phyloP scores from a whole-genome alignment of 2,329 filamentous ascomycete genomes.

The Colletotrichum liriopes region DNA sequence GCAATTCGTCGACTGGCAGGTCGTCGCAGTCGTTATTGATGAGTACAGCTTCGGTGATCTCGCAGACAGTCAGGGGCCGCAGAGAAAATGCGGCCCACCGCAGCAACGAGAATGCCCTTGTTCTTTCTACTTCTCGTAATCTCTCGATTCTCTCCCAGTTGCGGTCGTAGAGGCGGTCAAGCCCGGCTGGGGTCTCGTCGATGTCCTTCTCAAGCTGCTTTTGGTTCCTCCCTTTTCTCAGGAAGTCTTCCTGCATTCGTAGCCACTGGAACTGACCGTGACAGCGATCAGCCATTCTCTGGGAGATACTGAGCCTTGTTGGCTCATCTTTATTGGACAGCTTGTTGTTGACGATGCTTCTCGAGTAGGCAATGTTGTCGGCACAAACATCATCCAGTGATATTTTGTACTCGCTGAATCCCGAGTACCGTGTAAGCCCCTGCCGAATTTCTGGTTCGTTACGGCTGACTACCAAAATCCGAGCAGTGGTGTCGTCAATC shows the following conservation, averaged over 20 bases:
- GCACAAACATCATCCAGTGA: conserved; percentile 43
- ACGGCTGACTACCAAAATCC: conserved; percentile 49
- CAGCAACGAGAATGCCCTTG: conserved; percentile 49
- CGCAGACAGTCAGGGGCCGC: conserved; percentile 39
- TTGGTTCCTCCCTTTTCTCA: conserved; percentile 48
- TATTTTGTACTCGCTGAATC: conserved; percentile 44
- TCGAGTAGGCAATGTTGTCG: conserved; percentile 47
- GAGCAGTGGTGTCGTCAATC: conserved; percentile 28
- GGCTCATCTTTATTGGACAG: conserved; percentile 47
- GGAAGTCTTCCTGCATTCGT: conserved; percentile 48
- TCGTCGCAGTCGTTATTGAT: conserved; percentile 45
- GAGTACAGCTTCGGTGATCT: conserved; percentile 44
- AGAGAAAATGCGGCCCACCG: conserved; percentile 50
- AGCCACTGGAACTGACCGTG: conserved; percentile 55
- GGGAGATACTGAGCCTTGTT: conserved; percentile 43
- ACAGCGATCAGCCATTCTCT: conserved; percentile 47
- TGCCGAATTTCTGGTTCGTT: conserved; percentile 47
- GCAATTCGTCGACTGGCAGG: conserved; percentile 46
- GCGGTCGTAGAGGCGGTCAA: conserved; percentile 50
- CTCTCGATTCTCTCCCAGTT: conserved; percentile 48
- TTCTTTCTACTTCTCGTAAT: conserved; percentile 34
- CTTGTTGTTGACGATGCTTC: conserved; percentile 49
- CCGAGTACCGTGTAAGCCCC: conserved; percentile 16
- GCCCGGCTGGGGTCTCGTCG: conserved; percentile 45
- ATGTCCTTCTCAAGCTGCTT: conserved; percentile 46